Evolutionary conservation across 2,329 filamentous ascomycete species (phyloP).

Genomic region (Diaporthe citriasiana): DNA sequence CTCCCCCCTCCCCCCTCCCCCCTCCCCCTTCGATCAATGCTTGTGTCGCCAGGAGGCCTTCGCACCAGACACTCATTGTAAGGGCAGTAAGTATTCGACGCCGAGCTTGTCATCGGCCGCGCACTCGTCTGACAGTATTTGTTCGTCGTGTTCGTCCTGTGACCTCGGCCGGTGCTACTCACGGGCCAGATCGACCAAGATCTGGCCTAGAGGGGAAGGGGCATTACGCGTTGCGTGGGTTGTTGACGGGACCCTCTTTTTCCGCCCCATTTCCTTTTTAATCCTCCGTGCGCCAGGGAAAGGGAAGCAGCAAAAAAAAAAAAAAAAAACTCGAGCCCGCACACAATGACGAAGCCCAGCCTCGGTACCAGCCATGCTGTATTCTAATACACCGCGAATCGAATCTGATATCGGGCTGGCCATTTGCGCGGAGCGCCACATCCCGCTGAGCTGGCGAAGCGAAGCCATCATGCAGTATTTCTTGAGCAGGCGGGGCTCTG

Average conservation of each 20-base stretch:
- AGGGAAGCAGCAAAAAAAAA: slow-evolving; percentile 12
- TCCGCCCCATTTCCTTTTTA: slow-evolving; percentile 22
- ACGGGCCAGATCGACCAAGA: slow-evolving; percentile 27
- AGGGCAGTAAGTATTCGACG: background rate
- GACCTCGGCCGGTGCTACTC: background rate
- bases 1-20: too few species aligned
- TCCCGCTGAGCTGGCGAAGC: slow-evolving; percentile 4
- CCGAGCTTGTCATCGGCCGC: slow-evolving; percentile 21
- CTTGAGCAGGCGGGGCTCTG: background rate
- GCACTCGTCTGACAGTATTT: background rate
- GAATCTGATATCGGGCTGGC: background rate
- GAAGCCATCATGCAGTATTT: background rate
- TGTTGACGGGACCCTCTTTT: slow-evolving; percentile 21
- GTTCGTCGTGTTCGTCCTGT: background rate
- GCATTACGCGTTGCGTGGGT: slow-evolving; percentile 38
- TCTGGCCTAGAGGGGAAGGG: slow-evolving; percentile 15
- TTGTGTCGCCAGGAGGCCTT: background rate
- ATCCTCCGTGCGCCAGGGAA: slow-evolving; percentile 20
- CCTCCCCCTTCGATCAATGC: background rate
- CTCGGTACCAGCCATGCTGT: slow-evolving; percentile 31
- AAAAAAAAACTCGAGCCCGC: slow-evolving; percentile 13
- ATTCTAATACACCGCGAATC: slow-evolving; percentile 9
- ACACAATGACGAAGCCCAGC: slow-evolving; percentile 36
- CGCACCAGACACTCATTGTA: background rate
- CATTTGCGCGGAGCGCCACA: slow-evolving; percentile 25